Base-by-base conservation (phyloP, 768 basidiomycete genomes). In the Termitomyces eurrhizus region DNA sequence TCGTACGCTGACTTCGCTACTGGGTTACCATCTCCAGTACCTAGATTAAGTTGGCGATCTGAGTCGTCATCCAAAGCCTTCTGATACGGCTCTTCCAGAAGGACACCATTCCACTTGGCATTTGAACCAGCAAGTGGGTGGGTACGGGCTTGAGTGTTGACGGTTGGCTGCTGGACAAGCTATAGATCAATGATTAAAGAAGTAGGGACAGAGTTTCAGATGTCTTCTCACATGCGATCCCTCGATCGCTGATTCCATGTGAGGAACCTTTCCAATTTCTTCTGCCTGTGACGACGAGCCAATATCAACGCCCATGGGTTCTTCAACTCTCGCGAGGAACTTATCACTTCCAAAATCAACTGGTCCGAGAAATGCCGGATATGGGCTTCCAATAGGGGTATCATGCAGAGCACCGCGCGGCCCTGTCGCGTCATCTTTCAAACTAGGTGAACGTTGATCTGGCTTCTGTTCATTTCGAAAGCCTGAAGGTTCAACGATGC, bases 71-170 rank as follows among this genome's bases (percentile, higher is more conserved):
- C 68, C n/a, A 69, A 39, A 8, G 62, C 62, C 44, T 52, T 50
- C 41, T 69, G 67, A 42, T 64, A 64, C 7, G 41, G 18, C 55
- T 69, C 65, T 16, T 61, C 53, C 36, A 68, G 45, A 1, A 59
- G 63, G 18, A 69, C 53, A 9, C 68, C 67, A 9, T 64, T 63
- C 62, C 62, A 66, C 26, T 53, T 61, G 2, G 66, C 64, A 1
- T 55, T 62, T 5, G 59, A 35, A 14, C 62, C 60, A 2, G 53
- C 65, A 16, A 69, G 59, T 4, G 69, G 67, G 33, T 67, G 64
- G 8, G 66, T 66, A 5, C 64, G 65, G 8, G 65, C 57, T 18
- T 60, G 44, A 1, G 59, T 61, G 35, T 65, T 64, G 4, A 70
- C 48, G 0, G 33, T 16, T 24, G 66, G 64, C 29, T 59, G 56